Evolutionary conservation across 1,139 yeast species (phyloP).

Genomic region (Blastobotrys apis): DNA sequence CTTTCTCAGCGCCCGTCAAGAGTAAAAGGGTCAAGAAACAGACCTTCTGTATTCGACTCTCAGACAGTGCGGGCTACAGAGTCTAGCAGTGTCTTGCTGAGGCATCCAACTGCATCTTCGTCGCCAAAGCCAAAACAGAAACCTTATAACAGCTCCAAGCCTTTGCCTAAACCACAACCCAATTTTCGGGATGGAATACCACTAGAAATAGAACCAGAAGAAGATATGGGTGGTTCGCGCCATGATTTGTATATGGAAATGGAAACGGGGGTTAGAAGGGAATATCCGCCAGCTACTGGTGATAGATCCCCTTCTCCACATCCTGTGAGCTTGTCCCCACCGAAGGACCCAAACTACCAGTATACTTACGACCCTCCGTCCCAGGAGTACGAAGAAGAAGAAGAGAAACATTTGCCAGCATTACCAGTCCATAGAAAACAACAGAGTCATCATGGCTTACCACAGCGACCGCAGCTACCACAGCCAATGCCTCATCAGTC

Average conservation of each 20-base stretch:
- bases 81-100: neutral
- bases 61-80: slow-evolving; percentile 3
- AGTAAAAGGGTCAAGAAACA: slow-evolving; percentile 4
- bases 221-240: too few species aligned
- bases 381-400: too few species aligned
- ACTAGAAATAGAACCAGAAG: too few species aligned
- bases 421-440: too few species aligned
- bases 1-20: slow-evolving; percentile 1
- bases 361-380: too few species aligned
- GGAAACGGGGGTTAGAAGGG: neutral
- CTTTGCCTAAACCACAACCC: neutral
- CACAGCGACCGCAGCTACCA: too few species aligned
- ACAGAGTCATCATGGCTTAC: too few species aligned
- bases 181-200: too few species aligned
- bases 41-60: slow-evolving; percentile 7
- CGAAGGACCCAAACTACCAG: too few species aligned
- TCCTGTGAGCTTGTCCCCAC: slow-evolving; percentile 6
- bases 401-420: neutral
- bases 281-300: neutral
- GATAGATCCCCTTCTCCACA: slow-evolving; percentile 6
- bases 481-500: too few species aligned
- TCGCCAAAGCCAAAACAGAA: neutral
- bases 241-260: too few species aligned
- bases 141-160: neutral
- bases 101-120: slow-evolving; percentile 2